Base-by-base conservation (phyloP, 805 yeast species). In the Ogataea kodamae region DNA sequence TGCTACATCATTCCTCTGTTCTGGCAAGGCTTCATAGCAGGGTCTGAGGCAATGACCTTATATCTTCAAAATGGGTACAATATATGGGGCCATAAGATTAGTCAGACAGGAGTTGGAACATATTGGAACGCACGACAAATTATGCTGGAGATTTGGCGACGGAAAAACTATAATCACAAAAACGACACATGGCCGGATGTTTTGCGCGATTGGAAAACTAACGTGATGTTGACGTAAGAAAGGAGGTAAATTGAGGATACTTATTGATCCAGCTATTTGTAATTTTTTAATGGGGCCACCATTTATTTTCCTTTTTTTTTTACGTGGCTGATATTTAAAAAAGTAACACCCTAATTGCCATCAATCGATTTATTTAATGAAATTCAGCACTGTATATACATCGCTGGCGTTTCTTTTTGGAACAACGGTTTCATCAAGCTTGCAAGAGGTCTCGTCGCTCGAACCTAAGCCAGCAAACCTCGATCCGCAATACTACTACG, bases 21-120 rank as follows among this genome's bases (percentile, higher is more conserved):
- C 48, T 87, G 95, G 92, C 90, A 83, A 51, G 94, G 92, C 0
- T 87, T 87, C 46, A 80, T 87, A 26, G 88, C 90, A 1, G 95
- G 94, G 0, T 81, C 92, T 49, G 87, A 83, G 42, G 81, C 88
- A 8, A 70, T 74, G 39, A 74, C 79, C 5, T 47, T 57, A 1
- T 66, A 65, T 21, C 57, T 79, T 22, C 90, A 83, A 44, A 60
- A 68, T 39, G 79, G 86, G 25, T 85, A 75, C 59, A 78, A 76
- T 50, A 65, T 68, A 38, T 86, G 95, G 94, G 79, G 78, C 8
- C 76, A 74, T n/a, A 74, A 74, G 38, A 74, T 75, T 27, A 70
- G 77, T 5, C 60, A 59, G 26, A 67, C 70, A 9, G 83, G 84
- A 9, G 67, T 77, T 43, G 94, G 95, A 1, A 78, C 89, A 19